Evolutionary conservation across 2,329 filamentous ascomycete genomes (phyloP), one percentile per base, ranked within the genome.

Genomic region (Phaeophleospora eucalypticola): DNA sequence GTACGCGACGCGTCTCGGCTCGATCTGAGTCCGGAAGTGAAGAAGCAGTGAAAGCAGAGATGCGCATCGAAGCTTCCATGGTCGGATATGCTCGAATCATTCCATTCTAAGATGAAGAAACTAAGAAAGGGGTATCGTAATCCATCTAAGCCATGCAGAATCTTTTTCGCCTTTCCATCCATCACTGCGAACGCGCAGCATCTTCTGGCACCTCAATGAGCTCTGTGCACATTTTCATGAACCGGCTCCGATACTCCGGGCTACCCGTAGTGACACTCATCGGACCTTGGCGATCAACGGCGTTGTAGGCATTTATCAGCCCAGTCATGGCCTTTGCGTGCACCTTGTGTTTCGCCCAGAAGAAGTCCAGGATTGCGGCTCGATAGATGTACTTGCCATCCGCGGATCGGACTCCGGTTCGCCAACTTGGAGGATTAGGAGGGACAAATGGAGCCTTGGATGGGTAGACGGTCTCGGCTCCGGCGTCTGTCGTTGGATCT

Each of bases 221-320:
- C 4, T 66, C 66, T 24, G 71, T 65, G 4, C 78, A 70, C 77
- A 81, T 79, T 6, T 65, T 60, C 32, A 80, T 55, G 49, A 81
- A 81, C 37, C 77, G 70, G 53, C 76, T 65, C 12, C 82, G 72
- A 58, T 89, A 89, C 66, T 89, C 86, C 0, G 73, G 70, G 8
- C 82, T 79, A 4, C 79, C 78, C 1, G 85, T 84, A 0, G 85
- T 89, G 45, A 89, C 86, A 49, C 80, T 84, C 85, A 89, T 89
- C 0, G 80, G 83, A 0, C 84, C 84, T 56, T 84, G 76, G 2
- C 75, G 69, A 24, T 79, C 80, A 20, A 87, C 69, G 10, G 75
- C 58, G 57, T 87, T 87, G 44, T 63, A 65, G 10, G 57, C 55
- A 17, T 58, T 62, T 48, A 89, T 78, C 29, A 87, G 64, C 0